phyloP scores from a whole-genome alignment of 148 eudicot species.

The Rhododendron ovatum region DNA sequence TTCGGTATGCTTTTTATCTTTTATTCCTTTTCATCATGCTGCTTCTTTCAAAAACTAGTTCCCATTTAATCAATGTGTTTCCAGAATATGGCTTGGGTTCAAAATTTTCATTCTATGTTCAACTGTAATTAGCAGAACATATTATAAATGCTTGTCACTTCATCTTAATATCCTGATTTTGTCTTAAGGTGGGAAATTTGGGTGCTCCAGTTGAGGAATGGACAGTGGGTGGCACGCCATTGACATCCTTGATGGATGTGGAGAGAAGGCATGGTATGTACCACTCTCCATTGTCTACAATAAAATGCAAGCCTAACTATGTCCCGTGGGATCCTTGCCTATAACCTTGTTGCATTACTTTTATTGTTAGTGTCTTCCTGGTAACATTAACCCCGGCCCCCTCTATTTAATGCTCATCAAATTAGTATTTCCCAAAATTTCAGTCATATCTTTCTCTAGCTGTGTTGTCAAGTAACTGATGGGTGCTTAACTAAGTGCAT shows the following conservation, averaged over 20 bases:
- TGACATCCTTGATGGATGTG: slow-evolving; percentile 16
- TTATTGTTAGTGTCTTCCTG: background rate
- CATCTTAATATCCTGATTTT: background rate
- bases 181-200: slow-evolving; percentile 13
- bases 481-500: background rate
- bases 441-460: background rate
- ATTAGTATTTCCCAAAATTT: background rate
- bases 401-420: background rate
- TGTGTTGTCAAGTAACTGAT: background rate
- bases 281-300: background rate
- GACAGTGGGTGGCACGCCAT: slow-evolving; percentile 16
- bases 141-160: background rate
- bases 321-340: background rate
- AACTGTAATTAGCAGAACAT: background rate
- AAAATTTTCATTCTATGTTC: background rate
- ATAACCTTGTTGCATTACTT: background rate
- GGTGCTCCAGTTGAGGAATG: slow-evolving; percentile 14
- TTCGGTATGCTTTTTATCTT: background rate
- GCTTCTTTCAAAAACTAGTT: background rate
- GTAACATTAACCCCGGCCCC: background rate
- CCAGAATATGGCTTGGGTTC: background rate
- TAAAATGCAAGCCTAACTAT: background rate
- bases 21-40: background rate
- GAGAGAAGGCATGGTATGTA: slow-evolving; percentile 13
- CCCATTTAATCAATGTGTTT: background rate